phyloP scores from a whole-genome alignment of 2,329 filamentous ascomycete genomes.

The Neurospora crassa region DNA sequence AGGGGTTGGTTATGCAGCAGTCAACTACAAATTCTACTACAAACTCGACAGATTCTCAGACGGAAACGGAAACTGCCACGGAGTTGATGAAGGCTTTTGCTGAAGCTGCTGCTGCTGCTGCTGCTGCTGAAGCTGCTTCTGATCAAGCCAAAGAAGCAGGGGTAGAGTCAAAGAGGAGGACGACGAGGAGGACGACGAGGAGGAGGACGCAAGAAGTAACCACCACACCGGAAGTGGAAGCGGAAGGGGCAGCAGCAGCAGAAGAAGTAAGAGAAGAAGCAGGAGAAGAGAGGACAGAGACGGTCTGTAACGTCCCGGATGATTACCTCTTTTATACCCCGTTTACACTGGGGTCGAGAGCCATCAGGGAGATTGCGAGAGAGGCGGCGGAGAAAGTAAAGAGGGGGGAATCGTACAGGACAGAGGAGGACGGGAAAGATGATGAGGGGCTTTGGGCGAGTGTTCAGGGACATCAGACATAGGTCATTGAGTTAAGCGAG shows the following conservation, averaged over 20 bases:
- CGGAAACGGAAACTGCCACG: too few species aligned
- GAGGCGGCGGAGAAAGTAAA: conserved; percentile 6
- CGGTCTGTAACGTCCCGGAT: conserved; percentile 21
- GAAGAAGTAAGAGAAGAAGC: neutral
- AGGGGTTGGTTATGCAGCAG: neutral
- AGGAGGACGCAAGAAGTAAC: too few species aligned
- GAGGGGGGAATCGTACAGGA: neutral
- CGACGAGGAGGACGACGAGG: neutral
- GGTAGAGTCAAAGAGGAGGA: neutral
- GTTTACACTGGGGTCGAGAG: conserved; percentile 32
- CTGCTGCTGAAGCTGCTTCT: neutral
- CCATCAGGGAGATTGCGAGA: conserved; percentile 18
- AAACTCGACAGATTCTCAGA: neutral
- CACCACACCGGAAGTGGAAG: neutral
- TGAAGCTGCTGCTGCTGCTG: neutral
- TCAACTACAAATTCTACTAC: neutral
- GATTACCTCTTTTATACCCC: conserved; percentile 43
- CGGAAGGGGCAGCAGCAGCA: neutral
- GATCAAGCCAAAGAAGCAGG: neutral
- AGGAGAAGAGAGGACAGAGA: neutral
- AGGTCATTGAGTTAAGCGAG: too few species aligned
- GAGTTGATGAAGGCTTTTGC: neutral
- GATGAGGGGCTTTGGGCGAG: neutral
- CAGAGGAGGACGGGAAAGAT: neutral
- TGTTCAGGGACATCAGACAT: neutral